phyloP scores from a whole-genome alignment of 2,329 filamentous ascomycete species.

The Claviceps capensis region DNA sequence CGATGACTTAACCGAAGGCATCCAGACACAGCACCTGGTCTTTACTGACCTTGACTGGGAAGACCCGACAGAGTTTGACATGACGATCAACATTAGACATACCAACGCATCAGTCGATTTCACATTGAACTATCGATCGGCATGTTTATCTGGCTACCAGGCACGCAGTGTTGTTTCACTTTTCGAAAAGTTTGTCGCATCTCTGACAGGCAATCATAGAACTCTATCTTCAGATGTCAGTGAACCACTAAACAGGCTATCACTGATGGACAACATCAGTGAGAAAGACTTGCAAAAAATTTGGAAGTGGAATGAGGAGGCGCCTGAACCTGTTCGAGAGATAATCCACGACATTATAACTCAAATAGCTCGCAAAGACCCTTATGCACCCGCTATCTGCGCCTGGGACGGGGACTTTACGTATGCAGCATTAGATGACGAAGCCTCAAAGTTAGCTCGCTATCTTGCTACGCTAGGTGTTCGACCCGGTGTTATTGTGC shows the following conservation, averaged over 20 bases:
- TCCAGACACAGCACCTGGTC: not conserved
- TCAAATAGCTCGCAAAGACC: not conserved
- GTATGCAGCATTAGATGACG: slow-evolving; percentile 10
- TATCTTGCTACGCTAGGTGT: slow-evolving; percentile 9
- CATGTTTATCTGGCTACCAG: not conserved
- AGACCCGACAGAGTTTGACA: slow-evolving; percentile 14
- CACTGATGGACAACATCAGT: not conserved
- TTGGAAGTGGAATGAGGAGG: not conserved
- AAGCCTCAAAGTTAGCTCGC: slow-evolving; percentile 5
- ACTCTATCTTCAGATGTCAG: not conserved
- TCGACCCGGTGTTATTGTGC: slow-evolving; percentile 13
- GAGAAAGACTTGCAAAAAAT: not conserved
- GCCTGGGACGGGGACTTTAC: slow-evolving; percentile 16
- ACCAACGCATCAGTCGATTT: not conserved
- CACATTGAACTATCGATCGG: slow-evolving; percentile 1
- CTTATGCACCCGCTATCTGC: slow-evolving; percentile 1
- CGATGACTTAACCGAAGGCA: not conserved
- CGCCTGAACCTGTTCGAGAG: not conserved
- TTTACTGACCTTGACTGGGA: slow-evolving; percentile 7
- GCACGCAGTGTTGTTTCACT: slow-evolving; percentile 1
- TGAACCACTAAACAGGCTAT: not conserved
- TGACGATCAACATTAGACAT: slow-evolving; percentile 11
- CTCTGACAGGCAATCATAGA: not conserved
- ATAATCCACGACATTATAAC: slow-evolving; percentile 1
- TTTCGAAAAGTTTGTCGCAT: not conserved